Base-by-base conservation (phyloP, 176 grass and related monocot species). In the Rhipidocladum racemiflorum region DNA sequence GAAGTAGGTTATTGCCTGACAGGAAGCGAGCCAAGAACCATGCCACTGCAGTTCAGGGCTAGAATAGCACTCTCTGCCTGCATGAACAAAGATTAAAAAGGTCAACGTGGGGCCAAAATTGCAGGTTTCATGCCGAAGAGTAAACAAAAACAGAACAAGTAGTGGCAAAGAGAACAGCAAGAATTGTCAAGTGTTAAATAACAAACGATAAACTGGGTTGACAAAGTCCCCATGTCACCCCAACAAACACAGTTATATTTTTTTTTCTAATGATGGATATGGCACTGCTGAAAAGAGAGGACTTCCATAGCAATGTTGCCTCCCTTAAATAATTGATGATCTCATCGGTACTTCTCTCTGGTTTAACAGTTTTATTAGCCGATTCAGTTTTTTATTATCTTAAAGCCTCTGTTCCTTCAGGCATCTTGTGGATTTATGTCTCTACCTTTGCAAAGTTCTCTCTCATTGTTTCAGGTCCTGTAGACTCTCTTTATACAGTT, bases 61-160 rank as follows among this genome's bases (percentile, higher is more conserved):
- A 83, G 39, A 90, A 97, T 94, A 63, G 94, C 94, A 84, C 90
- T 80, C 82, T 97, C 94, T 79, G 94, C 94, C 94, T 97, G 80
- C 74, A 65, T 36, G 75, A 78, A 79, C 62, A 81, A 9, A 71
- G 8, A 69, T 50, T 49, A 21, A 83, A 86, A 61, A 24, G 35
- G 49, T 84, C 78, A 65, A 78, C 11, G 8, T 14, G 20, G 23
- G 32, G 43, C 6, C 25, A 63, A 51, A 40, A 9, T 39, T 32
- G 30, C 7, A 53, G 1, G 24, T 29, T 81, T 38, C 76, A 49
- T 54, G 60, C 45, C 35, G 10, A 62, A 61, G 18, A 44, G 6
- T 64, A 38, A 61, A 62, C 7, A 70, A 3, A 81, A 8, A 38
- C 12, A 87, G 17, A 59, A 68, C 13, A 39, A 12, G 17, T 6